Percentiles rank a stretch among this genome's conserved stretches.
Evolutionary conservation across 352 stramenopile genomes (phyloP).

Genomic region (Hyaloperonospora brassicae): DNA sequence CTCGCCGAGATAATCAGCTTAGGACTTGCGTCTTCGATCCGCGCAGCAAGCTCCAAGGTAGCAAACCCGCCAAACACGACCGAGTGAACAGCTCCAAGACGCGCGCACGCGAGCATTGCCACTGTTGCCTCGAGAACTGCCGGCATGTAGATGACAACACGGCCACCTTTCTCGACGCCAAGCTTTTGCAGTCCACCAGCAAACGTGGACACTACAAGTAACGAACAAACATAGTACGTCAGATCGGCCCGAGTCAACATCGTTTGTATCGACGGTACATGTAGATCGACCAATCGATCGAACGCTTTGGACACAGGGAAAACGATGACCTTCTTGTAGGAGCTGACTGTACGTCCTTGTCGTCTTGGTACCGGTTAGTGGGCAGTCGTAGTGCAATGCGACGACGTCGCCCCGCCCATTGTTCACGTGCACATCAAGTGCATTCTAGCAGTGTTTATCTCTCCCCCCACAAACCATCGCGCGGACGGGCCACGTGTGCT

Average conservation of each 20-base stretch:
- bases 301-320: no score
- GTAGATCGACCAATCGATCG: no score
- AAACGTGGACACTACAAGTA: conserved; percentile 44
- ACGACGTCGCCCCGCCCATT: conserved; percentile 42
- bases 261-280: neutral
- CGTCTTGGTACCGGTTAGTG: conserved; percentile 48
- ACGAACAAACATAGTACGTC: conserved; percentile 1
- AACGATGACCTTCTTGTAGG: conserved; percentile 44
- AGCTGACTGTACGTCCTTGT: conserved; percentile 70
- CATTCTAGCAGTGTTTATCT: conserved; percentile 72
- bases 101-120: conserved; percentile 95
- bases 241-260: neutral
- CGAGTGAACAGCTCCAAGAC: conserved; percentile 92
- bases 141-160: conserved; percentile 96
- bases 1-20: conserved; percentile 74
- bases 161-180: conserved; percentile 77
- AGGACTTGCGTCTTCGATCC: conserved; percentile 77
- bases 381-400: conserved; percentile 55
- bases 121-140: conserved; percentile 93
- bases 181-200: conserved; percentile 50
- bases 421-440: conserved; percentile 49
- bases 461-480: conserved; percentile 46
- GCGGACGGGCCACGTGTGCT: conserved; percentile 30
- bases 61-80: conserved; percentile 90
- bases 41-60: conserved; percentile 64